These are phyloP conservation scores for Pholiota conissans DNA, from an alignment of 768 basidiomycete species.

Conservation along the genomic window DNA sequence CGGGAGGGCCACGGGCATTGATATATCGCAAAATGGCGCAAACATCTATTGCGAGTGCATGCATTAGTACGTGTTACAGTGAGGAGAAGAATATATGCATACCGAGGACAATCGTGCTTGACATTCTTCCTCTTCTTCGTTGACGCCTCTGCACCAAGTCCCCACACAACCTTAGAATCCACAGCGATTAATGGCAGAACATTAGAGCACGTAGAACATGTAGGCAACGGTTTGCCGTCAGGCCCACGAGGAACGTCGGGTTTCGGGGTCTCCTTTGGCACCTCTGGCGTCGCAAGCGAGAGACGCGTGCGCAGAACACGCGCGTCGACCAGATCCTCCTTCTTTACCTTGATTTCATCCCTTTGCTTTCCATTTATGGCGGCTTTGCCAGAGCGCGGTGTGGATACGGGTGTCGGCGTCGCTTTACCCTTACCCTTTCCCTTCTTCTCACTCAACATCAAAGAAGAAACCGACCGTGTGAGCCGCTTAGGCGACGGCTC, in stretches of 20 bases:
- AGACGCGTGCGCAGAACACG: slow-evolving; percentile 53
- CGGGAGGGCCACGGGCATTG: slow-evolving; percentile 70
- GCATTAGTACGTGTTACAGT: background rate
- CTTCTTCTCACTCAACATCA: slow-evolving; percentile 22
- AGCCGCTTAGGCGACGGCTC: slow-evolving; percentile 26
- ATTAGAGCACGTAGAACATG: slow-evolving; percentile 70
- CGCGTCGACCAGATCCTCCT: slow-evolving; percentile 47
- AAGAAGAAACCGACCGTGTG: slow-evolving; percentile 33
- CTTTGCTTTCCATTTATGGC: slow-evolving; percentile 29
- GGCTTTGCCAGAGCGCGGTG: slow-evolving; percentile 23
- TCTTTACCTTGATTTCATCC: slow-evolving; percentile 41
- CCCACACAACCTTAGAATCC: slow-evolving; percentile 76
- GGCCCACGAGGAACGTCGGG: slow-evolving; percentile 51
- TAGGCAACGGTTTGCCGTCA: slow-evolving; percentile 69
- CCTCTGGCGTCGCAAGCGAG: slow-evolving; percentile 34
- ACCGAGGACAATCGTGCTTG: slow-evolving; percentile 78
- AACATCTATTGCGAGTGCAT: slow-evolving; percentile 47
- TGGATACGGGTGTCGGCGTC: slow-evolving; percentile 30
- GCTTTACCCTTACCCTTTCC: slow-evolving; percentile 40
- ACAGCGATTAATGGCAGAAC: slow-evolving; percentile 76
- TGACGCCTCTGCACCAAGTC: slow-evolving; percentile 51
- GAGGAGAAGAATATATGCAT: slow-evolving; percentile 21
- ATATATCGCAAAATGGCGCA: slow-evolving; percentile 82
- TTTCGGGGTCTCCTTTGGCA: slow-evolving; percentile 36
- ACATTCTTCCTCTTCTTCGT: slow-evolving; percentile 61